phyloP scores from a whole-genome alignment of 2,329 filamentous ascomycete genomes.

The Neospermospora avenae region DNA sequence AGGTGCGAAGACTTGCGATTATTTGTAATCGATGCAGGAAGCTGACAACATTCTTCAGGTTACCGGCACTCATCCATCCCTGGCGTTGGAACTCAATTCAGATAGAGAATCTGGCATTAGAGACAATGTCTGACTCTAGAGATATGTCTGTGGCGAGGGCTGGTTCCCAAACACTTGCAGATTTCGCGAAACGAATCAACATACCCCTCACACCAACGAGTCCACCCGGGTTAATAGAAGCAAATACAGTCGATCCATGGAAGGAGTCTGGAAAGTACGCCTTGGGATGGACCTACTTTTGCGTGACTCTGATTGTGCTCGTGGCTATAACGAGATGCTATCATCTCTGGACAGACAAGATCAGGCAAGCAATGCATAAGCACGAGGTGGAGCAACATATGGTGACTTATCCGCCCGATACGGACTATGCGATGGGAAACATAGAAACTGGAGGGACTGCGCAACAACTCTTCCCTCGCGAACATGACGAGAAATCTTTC shows the following conservation, averaged over 20 bases:
- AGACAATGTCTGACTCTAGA: constrained; percentile 15
- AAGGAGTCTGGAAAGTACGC: constrained; percentile 79
- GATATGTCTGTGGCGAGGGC: constrained; percentile 21
- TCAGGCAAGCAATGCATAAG: constrained; percentile 84
- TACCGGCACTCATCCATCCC: constrained; percentile 6
- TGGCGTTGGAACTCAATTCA: constrained; percentile 8
- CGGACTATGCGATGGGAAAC: constrained; percentile 59
- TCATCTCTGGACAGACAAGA: constrained; percentile 91
- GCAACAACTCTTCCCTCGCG: constrained; percentile 68
- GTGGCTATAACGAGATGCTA: constrained; percentile 72
- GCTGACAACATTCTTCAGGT: constrained; percentile 15
- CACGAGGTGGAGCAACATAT: constrained; percentile 70
- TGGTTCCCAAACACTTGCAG: constrained; percentile 29
- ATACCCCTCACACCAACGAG: constrained; percentile 59
- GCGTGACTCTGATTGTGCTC: constrained; percentile 64
- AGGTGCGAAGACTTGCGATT: constrained; percentile 3
- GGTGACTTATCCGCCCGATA: constrained; percentile 49
- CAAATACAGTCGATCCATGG: constrained; percentile 73
- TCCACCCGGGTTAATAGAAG: constrained; percentile 59
- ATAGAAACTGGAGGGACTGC: constrained; percentile 52
- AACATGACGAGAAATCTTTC: constrained; percentile 54
- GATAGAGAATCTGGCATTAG: background rate
- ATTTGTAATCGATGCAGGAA: constrained; percentile 9
- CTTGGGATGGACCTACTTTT: constrained; percentile 85
- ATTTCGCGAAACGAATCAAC: constrained; percentile 46